These are phyloP conservation scores for Phytopythium ostracodes DNA, from an alignment of 352 stramenopile species.

Conservation along the genomic window DNA sequence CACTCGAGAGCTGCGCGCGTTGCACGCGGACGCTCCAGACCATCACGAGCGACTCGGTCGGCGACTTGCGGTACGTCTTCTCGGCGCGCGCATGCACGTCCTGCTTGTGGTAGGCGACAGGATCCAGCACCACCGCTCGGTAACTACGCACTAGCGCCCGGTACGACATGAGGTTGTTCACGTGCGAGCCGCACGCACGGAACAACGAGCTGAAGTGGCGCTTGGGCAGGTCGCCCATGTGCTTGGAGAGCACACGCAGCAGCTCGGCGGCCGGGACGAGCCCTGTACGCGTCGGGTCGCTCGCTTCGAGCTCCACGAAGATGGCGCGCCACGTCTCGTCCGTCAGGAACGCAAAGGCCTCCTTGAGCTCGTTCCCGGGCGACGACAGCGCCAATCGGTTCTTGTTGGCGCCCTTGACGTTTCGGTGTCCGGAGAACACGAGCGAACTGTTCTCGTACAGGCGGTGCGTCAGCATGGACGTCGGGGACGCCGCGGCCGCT, in stretches of 20 bases:
- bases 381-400: slow-evolving; percentile 53
- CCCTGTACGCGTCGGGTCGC: slow-evolving; percentile 51
- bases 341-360: slow-evolving; percentile 53
- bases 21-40: slow-evolving; percentile 66
- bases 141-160: slow-evolving; percentile 65
- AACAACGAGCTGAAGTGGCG: slow-evolving; percentile 56
- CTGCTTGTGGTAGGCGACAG: slow-evolving; percentile 50
- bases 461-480: slow-evolving; percentile 18
- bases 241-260: slow-evolving; percentile 56
- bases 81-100: slow-evolving; percentile 31
- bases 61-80: slow-evolving; percentile 47
- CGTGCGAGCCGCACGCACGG: slow-evolving; percentile 56
- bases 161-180: slow-evolving; percentile 73
- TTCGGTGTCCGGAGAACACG: slow-evolving; percentile 38
- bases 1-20: slow-evolving; percentile 31
- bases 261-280: slow-evolving; percentile 59
- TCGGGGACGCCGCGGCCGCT: background rate
- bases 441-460: slow-evolving; percentile 63
- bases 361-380: slow-evolving; percentile 66
- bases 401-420: slow-evolving; percentile 58
- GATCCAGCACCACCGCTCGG: slow-evolving; percentile 45
- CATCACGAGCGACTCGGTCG: slow-evolving; percentile 68
- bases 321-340: slow-evolving; percentile 61
- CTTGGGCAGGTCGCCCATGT: slow-evolving; percentile 47
- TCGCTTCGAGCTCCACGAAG: slow-evolving; percentile 60